Base-by-base conservation (phyloP, 1,139 yeast species). In the Nakaseomyces glabratus region DNA sequence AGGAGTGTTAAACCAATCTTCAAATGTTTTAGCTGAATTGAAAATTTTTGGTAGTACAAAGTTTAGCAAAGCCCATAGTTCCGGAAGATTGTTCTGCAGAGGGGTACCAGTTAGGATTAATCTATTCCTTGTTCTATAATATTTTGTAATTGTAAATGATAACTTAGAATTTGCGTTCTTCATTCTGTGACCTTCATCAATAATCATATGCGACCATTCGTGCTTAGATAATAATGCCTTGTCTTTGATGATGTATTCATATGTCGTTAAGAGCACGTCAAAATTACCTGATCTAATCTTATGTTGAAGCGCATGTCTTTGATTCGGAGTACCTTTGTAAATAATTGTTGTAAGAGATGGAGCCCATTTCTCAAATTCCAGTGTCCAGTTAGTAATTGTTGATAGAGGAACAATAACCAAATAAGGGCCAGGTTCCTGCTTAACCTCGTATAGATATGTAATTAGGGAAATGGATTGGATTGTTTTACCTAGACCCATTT, bases 401-500 rank as follows among this genome's bases (percentile, higher is more conserved):
- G 93, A 81, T 40, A 82, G 67, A 1, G 93, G 94, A 22, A 82
- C 94, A 57, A 82, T 77, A 13, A 82, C 85, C 49, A 82, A 66
- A 49, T 78, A 80, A 15, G 85, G 86, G 12, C 85, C 86, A 30
- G 65, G 63, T 28, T 74, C 71, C 39, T 73, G 68, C 48, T 82
- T 76, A 35, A 65, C 68, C 52, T 84, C 94, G 39, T 80, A 72
- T 38, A 84, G 61, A 47, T 82, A 80, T 0, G 94, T 74, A 34
- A 84, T 66, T 35, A 84, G 63, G 1, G 93, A 80, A 37, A 84
- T 77, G 0, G 93, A 73, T 60, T 84, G 95, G 52, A 84, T 82
- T 5, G 95, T 84, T 50, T 82, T 82, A 58, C 94, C 94, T 34
- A 82, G 66, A 45, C 94, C 94, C 94, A 82, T 82, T 60, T 88